phyloP scores from a whole-genome alignment of 257 asterid genomes.

The Leptodermis oblonga region DNA sequence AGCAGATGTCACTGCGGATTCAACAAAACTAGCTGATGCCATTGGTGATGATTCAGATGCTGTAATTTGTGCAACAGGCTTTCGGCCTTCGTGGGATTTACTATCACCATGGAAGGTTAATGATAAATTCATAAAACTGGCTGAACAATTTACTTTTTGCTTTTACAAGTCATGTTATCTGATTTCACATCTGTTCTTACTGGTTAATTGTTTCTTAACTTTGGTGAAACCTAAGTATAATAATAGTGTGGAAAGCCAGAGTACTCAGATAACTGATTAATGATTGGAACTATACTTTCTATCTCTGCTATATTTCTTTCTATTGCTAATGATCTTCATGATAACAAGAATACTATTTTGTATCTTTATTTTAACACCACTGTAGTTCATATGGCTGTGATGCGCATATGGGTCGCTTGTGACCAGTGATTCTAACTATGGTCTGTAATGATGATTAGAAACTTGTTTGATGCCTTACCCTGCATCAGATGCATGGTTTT shows the following conservation, averaged over 20 bases:
- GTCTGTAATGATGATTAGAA: neutral
- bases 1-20: constrained; percentile 92
- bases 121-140: neutral
- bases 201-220: neutral
- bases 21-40: constrained; percentile 68
- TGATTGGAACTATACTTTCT: neutral
- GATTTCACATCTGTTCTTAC: neutral
- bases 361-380: neutral
- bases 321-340: neutral
- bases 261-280: neutral
- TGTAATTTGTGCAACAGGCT: constrained; percentile 93
- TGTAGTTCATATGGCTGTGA: neutral
- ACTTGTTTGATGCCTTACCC: neutral
- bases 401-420: neutral
- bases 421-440: neutral
- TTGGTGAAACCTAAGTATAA: neutral
- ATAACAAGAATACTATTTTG: neutral
- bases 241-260: neutral
- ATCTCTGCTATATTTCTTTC: neutral
- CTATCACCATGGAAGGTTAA: constrained; percentile 88
- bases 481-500: neutral
- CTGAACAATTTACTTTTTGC: neutral
- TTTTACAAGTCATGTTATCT: neutral
- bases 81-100: constrained; percentile 75
- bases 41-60: constrained; percentile 90